Conservation (phyloP, 768 basidiomycete species). For the Leccinum aurantiacum region DNA sequence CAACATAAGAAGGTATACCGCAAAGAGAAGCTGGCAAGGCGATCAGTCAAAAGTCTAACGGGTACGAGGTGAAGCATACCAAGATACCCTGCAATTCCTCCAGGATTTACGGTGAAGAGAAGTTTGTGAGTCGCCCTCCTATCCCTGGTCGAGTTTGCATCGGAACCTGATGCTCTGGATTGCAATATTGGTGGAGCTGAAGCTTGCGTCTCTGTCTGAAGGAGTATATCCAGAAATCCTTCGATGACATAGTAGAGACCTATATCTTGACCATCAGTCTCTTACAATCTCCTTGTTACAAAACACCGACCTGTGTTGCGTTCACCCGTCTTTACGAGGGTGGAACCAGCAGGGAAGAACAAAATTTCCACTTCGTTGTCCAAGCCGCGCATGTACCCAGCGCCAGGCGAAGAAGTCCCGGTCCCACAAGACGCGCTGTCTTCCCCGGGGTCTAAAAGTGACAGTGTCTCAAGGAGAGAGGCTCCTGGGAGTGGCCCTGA, state of each 20-base stretch:
- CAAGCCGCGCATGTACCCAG: constrained; percentile 70
- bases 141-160: constrained; percentile 36
- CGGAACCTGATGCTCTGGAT: constrained; percentile 21
- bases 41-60: constrained; percentile 1
- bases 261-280: constrained; percentile 32
- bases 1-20: constrained; percentile 91
- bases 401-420: constrained; percentile 51
- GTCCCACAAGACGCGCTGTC: constrained; percentile 67
- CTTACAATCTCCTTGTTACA: not conserved
- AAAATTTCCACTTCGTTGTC: constrained; percentile 97
- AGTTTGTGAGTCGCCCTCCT: constrained; percentile 54
- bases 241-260: constrained; percentile 95
- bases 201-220: constrained; percentile 44
- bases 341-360: constrained; percentile 85
- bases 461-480: constrained; percentile 74
- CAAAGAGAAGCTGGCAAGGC: constrained; percentile 71
- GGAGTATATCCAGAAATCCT: constrained; percentile 89
- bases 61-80: constrained; percentile 43
- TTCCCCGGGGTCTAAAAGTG: constrained; percentile 68
- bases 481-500: constrained; percentile 36
- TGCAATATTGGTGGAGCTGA: constrained; percentile 14
- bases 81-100: constrained; percentile 96
- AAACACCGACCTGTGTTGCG: constrained; percentile 67
- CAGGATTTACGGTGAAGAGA: constrained; percentile 93
- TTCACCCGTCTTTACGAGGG: constrained; percentile 87